Evolutionary conservation across 2,329 filamentous ascomycete genomes (phyloP).

Genomic region (Meredithiella fracta): DNA sequence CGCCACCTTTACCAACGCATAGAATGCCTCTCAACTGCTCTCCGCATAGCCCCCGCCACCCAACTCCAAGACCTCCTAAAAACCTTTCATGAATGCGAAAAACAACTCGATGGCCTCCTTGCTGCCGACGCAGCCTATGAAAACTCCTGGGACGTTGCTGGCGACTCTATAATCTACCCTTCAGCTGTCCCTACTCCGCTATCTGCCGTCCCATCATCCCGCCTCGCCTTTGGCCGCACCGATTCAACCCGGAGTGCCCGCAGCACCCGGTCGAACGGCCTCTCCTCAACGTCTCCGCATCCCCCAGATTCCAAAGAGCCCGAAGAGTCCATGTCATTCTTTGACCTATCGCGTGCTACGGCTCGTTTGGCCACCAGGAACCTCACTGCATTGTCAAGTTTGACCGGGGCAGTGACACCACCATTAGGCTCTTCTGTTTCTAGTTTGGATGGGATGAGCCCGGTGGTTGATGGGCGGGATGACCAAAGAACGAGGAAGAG

Average conservation of each 20-base stretch:
- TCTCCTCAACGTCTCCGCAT: background rate
- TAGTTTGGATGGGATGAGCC: slow-evolving; percentile 16
- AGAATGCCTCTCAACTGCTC: slow-evolving; percentile 59
- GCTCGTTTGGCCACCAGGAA: slow-evolving; percentile 43
- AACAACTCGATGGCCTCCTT: slow-evolving; percentile 53
- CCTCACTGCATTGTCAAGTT: slow-evolving; percentile 36
- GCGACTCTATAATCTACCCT: slow-evolving; percentile 26
- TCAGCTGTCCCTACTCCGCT: slow-evolving; percentile 1
- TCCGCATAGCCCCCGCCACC: slow-evolving; percentile 53
- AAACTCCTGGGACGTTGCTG: slow-evolving; percentile 51
- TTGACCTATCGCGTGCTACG: slow-evolving; percentile 46
- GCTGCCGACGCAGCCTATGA: slow-evolving; percentile 52
- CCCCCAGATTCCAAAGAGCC: slow-evolving; percentile 22
- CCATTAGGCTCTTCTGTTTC: slow-evolving; percentile 20
- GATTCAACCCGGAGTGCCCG: slow-evolving; percentile 5
- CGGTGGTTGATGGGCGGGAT: slow-evolving; percentile 3
- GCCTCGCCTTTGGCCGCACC: slow-evolving; percentile 1
- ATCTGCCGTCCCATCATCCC: background rate
- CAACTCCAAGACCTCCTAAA: slow-evolving; percentile 60
- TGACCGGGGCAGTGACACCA: slow-evolving; percentile 18
- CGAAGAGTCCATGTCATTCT: slow-evolving; percentile 47
- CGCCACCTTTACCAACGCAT: slow-evolving; percentile 66
- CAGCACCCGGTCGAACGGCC: background rate
- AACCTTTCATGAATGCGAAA: slow-evolving; percentile 60
- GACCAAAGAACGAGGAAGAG: slow-evolving; percentile 38